Conservation (phyloP, 164 flowering plant genomes). For the Platanus orientalis region DNA sequence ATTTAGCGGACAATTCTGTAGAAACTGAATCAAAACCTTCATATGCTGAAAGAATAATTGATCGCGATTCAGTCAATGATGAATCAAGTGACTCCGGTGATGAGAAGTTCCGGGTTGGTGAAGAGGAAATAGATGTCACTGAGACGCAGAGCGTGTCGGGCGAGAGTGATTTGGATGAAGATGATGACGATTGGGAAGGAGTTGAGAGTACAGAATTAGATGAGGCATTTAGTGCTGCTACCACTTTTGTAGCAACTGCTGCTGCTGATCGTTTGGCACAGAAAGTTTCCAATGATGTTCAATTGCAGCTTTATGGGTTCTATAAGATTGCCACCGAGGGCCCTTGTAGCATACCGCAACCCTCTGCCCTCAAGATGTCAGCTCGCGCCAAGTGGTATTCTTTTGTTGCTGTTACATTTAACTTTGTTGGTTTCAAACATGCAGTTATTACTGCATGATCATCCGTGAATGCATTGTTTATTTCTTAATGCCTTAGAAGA, state of each 20-base stretch:
- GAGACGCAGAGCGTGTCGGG: constrained; percentile 34
- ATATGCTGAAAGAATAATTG: neutral
- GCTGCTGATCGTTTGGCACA: constrained; percentile 68
- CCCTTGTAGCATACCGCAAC: constrained; percentile 78
- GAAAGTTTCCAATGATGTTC: constrained; percentile 70
- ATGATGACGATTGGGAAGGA: constrained; percentile 94
- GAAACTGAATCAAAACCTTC: constrained; percentile 4
- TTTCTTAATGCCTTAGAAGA: too few relatives aligned
- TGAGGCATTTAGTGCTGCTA: constrained; percentile 89
- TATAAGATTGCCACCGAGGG: constrained; percentile 98
- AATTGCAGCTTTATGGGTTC: constrained; percentile 79
- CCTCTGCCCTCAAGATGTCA: constrained; percentile 81
- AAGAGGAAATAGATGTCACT: neutral
- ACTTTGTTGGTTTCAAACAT: neutral
- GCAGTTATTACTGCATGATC: neutral
- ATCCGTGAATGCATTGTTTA: too few relatives aligned
- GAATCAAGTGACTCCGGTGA: neutral
- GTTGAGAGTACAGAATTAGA: constrained; percentile 93
- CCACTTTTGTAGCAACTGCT: constrained; percentile 84
- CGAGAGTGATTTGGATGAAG: constrained; percentile 35
- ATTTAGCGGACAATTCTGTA: constrained; percentile 22
- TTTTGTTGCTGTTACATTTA: neutral
- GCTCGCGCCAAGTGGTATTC: constrained; percentile 93
- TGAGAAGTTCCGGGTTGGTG: constrained; percentile 11
- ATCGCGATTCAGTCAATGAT: neutral